A percentile compares a stretch with the other conserved stretches of the same genome.
Conservation (phyloP, 176 grass and related monocot genomes). For the Musa beccarii region DNA sequence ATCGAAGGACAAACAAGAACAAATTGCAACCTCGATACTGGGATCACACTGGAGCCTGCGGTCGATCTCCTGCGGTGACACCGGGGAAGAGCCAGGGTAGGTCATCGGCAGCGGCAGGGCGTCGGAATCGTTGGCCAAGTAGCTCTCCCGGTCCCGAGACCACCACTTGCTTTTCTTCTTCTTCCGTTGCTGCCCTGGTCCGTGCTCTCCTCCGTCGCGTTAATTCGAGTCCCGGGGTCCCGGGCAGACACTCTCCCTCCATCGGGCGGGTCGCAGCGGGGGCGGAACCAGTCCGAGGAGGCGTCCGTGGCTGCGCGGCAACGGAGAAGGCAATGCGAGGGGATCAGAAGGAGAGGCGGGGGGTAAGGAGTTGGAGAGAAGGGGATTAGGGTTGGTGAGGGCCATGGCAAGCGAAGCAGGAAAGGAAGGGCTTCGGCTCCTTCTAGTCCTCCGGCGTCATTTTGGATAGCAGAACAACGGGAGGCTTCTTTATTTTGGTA, state of each 20-base stretch:
- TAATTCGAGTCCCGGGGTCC: conserved; percentile 59
- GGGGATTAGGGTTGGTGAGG: conserved; percentile 9
- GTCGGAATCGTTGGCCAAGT: conserved; percentile 58
- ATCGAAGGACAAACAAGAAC: not conserved
- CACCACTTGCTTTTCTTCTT: conserved; percentile 34
- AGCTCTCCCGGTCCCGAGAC: conserved; percentile 87
- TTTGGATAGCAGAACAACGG: too few species aligned
- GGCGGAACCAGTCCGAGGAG: conserved; percentile 72
- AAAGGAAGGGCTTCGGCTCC: conserved; percentile 31
- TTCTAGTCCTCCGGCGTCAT: not conserved
- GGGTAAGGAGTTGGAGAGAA: not conserved
- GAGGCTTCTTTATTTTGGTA: too few species aligned
- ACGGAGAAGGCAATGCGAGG: not conserved
- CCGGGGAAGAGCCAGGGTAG: conserved; percentile 49
- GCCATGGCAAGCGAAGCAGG: conserved; percentile 14
- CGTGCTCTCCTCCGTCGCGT: conserved; percentile 51
- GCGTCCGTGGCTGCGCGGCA: conserved; percentile 42
- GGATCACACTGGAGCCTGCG: conserved; percentile 69
- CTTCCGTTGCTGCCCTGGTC: conserved; percentile 27
- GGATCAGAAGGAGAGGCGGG: not conserved
- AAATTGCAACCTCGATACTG: conserved; percentile 44
- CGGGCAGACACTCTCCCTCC: conserved; percentile 43
- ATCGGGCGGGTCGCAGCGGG: conserved; percentile 10
- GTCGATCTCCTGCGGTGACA: conserved; percentile 70
- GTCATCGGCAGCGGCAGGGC: conserved; percentile 84